Evolutionary conservation across 169 alveolate genomes (phyloP), one percentile per base, ranked within the genome.

Genomic region (Neospora caninum): DNA sequence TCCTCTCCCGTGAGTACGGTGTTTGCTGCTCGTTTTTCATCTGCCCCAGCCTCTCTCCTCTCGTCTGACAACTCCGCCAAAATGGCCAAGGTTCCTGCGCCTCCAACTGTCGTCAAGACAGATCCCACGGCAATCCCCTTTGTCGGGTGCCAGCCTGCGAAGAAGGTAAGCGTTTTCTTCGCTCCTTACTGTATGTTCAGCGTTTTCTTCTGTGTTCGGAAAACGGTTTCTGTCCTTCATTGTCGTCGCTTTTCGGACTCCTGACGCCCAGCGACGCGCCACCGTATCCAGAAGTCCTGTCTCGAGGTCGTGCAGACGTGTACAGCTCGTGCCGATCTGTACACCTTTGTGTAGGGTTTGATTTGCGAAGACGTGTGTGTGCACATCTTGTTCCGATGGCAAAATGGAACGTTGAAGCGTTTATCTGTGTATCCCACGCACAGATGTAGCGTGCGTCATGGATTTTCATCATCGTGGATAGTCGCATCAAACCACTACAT

Each of bases 91-190:
- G 89, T 91, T 73, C 94, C 88, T 1, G 80, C 94, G 34, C 94
- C 82, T 84, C 89, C 89, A 9, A 54, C 88, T 34, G 83, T 86
- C 27, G 94, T 91, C 41, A 91, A 91, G 80, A 91, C 94, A 36
- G 94, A 91, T 78, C 94, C 94, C n/a, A 54, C 88, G 58, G 94
- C 82, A 54, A 91, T 91, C 80, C 94, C 94, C 4, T 88, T 91
- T 1, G 83, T 86, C 41, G 89, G 58, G 54, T 80, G 88, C 82
- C 80, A 78, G 49, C 73, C 80, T 25, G 88, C 94, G 39, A 49
- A 69, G 22, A 91, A 91, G 94, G 94, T 91, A 41, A 29, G 39
- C 29, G n/a, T 13, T 18, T 18, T 29, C 67, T 83, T 39, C 45
- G 88, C 36, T n/a, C 27, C 49, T 10, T n/a, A n/a, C 88, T 80